A percentile compares a stretch with the other conserved stretches of the same genome.
Evolutionary conservation across 2,329 filamentous ascomycete species (phyloP).

Genomic region (Diaporthe velutina): DNA sequence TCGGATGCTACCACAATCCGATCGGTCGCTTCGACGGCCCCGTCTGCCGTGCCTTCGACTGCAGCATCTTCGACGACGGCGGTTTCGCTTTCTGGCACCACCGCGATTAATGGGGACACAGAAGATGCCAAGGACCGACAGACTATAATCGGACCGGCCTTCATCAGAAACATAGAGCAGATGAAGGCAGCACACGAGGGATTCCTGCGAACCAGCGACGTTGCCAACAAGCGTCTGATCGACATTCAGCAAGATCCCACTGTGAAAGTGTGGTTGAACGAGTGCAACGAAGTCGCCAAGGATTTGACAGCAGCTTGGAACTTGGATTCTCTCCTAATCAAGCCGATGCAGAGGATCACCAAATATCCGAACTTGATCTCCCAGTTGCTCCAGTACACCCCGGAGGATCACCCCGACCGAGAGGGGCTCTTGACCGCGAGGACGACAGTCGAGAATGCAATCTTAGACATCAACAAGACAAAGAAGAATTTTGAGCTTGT

Average conservation of each 20-base stretch:
- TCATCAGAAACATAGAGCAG: slow-evolving; percentile 68
- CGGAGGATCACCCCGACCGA: slow-evolving; percentile 86
- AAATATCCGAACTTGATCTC: slow-evolving; percentile 92
- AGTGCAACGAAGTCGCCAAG: slow-evolving; percentile 92
- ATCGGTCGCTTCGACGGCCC: slow-evolving; percentile 52
- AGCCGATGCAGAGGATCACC: slow-evolving; percentile 93
- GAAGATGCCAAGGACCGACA: slow-evolving; percentile 66
- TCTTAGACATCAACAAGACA: slow-evolving; percentile 91
- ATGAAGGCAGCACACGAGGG: slow-evolving; percentile 73
- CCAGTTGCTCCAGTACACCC: slow-evolving; percentile 83
- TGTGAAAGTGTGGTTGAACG: slow-evolving; percentile 87
- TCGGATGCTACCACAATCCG: slow-evolving; percentile 49
- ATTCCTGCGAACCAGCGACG: slow-evolving; percentile 73
- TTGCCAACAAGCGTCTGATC: slow-evolving; percentile 71
- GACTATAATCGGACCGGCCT: slow-evolving; percentile 66
- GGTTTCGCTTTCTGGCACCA: slow-evolving; percentile 39
- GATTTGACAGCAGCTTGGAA: slow-evolving; percentile 96
- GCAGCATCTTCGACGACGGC: slow-evolving; percentile 39
- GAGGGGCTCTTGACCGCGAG: slow-evolving; percentile 69
- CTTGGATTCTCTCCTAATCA: slow-evolving; percentile 94
- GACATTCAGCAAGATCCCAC: slow-evolving; percentile 73
- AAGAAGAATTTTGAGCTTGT: slow-evolving; percentile 96
- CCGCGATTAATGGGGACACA: slow-evolving; percentile 56
- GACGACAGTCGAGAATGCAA: slow-evolving; percentile 71
- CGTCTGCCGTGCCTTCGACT: slow-evolving; percentile 46